A percentile compares a stretch with the other conserved stretches of the same genome.
Evolutionary conservation across 257 asterid genomes (phyloP).

Genomic region (Capsicum rhomboideum): DNA sequence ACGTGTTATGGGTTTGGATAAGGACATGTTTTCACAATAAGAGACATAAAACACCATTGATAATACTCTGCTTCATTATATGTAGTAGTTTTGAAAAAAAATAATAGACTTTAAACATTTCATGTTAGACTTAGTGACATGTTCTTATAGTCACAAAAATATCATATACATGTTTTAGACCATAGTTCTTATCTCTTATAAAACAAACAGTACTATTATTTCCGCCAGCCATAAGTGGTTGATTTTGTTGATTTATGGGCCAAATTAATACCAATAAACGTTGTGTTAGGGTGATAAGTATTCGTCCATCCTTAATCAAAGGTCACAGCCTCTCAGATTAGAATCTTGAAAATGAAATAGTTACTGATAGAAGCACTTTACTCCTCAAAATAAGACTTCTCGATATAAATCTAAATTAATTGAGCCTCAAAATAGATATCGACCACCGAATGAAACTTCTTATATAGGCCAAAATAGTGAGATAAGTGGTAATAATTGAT

Average conservation of each 20-base stretch:
- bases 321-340: neutral
- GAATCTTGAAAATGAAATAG: neutral
- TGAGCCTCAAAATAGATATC: rapidly evolving
- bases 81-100: no score
- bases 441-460: neutral
- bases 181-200: no score
- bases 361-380: rapidly evolving
- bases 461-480: neutral
- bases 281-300: neutral
- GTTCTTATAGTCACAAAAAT: no score
- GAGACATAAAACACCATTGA: no score
- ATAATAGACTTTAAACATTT: no score
- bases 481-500: neutral
- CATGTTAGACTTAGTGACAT: no score
- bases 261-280: neutral
- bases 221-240: neutral
- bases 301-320: neutral
- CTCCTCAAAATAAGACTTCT: neutral
- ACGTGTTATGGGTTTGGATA: no score
- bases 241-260: neutral
- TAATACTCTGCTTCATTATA: no score
- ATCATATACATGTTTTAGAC: no score
- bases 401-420: neutral
- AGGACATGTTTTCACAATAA: no score
- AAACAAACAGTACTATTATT: neutral